These are phyloP conservation scores for Dentipellis fragilis DNA, from an alignment of 768 basidiomycete genomes.

Conservation along the genomic window DNA sequence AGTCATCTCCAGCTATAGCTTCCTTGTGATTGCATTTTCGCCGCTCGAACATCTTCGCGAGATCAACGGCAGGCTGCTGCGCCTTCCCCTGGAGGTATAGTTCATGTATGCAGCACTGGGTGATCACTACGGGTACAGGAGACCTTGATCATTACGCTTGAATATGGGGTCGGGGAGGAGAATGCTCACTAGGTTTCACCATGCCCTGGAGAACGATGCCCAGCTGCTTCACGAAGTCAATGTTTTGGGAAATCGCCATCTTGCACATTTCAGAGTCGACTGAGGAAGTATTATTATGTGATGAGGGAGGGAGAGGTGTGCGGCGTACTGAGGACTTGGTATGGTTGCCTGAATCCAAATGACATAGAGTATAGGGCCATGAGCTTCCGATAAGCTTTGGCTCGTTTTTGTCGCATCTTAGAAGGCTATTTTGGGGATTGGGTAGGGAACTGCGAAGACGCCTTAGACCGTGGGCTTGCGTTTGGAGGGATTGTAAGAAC, in stretches of 20 bases:
- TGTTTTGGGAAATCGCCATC: slow-evolving; percentile 52
- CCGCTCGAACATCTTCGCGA: slow-evolving; percentile 90
- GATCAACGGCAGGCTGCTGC: slow-evolving; percentile 68
- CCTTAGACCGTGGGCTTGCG: too few relatives aligned
- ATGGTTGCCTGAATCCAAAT: slow-evolving; percentile 90
- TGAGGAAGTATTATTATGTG: slow-evolving; percentile 22
- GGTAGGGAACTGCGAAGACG: too few relatives aligned
- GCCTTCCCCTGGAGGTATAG: slow-evolving; percentile 76
- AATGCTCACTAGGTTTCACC: slow-evolving; percentile 82
- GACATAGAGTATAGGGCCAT: slow-evolving; percentile 83
- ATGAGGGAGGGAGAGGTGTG: not conserved
- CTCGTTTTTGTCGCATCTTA: slow-evolving; percentile 88
- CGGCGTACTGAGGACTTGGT: slow-evolving; percentile 74
- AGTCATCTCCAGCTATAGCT: slow-evolving; percentile 77
- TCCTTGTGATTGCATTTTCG: slow-evolving; percentile 92
- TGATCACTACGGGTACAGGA: slow-evolving; percentile 70
- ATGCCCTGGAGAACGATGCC: slow-evolving; percentile 72
- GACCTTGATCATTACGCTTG: slow-evolving; percentile 28
- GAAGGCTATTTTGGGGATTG: not conserved
- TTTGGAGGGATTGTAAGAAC: too few relatives aligned
- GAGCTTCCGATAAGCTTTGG: slow-evolving; percentile 88
- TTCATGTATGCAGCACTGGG: slow-evolving; percentile 93
- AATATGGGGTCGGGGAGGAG: not conserved
- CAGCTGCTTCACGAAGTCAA: slow-evolving; percentile 72
- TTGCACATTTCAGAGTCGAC: slow-evolving; percentile 84